A percentile compares a stretch with the other conserved stretches of the same genome.
phyloP scores from a whole-genome alignment of 1,284 basidiomycete species.

The Fistulinella cinereoalba region DNA sequence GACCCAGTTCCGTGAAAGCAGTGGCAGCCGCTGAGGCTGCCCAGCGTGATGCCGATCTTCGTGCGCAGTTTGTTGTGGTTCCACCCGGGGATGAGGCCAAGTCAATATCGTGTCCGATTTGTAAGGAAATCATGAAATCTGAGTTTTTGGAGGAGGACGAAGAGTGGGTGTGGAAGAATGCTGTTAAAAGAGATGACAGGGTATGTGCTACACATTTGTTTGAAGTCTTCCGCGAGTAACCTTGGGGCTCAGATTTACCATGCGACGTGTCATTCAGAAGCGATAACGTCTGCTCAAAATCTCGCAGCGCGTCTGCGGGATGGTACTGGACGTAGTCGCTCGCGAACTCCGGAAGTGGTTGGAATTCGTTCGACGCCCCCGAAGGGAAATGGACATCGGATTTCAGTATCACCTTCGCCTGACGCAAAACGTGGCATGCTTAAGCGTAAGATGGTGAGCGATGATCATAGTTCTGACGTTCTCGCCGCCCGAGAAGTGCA shows the following conservation, averaged over 20 bases:
- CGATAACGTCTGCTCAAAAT: conserved; percentile 55
- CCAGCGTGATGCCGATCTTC: conserved; percentile 71
- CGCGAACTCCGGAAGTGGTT: conserved; percentile 62
- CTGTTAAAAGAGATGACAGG: conserved; percentile 77
- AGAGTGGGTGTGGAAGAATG: conserved; percentile 98
- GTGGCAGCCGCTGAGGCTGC: conserved; percentile 64
- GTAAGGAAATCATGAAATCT: conserved; percentile 91
- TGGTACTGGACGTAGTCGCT: conserved; percentile 63
- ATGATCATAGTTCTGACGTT: conserved; percentile 37
- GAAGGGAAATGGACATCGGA: conserved; percentile 29
- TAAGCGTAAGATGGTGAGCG: conserved; percentile 69
- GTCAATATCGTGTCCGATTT: conserved; percentile 86
- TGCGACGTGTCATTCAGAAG: conserved; percentile 89
- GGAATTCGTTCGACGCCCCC: conserved; percentile 46
- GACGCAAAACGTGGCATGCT: conserved; percentile 50
- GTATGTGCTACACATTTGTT: conserved; percentile 45
- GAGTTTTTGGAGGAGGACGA: conserved; percentile 97
- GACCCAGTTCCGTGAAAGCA: conserved; percentile 52
- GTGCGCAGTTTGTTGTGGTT: conserved; percentile 81
- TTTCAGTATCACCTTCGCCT: conserved; percentile 47
- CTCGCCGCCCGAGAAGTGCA: conserved; percentile 32
- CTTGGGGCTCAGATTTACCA: conserved; percentile 71
- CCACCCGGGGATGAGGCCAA: conserved; percentile 84
- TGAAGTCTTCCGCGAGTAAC: background rate
- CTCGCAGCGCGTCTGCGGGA: conserved; percentile 63